Evolutionary conservation across 2,329 filamentous ascomycete species (phyloP), one percentile per base, ranked within the genome.

Genomic region (Sordariomycetes sp.): DNA sequence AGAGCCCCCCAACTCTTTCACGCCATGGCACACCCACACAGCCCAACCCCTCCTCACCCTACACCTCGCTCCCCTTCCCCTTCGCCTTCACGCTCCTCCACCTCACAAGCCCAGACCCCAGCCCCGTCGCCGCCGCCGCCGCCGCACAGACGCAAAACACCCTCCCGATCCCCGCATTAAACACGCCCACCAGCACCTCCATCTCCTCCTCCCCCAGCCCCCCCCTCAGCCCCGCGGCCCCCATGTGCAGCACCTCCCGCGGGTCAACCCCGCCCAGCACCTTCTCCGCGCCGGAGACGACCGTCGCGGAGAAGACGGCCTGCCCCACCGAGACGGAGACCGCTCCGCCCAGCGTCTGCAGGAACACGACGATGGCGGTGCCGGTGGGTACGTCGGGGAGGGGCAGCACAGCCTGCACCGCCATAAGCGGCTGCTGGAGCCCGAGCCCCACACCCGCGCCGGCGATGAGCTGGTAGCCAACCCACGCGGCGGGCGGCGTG

Each of bases 271-370:
- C 28, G 10, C 3, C 3, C 17, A n/a, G 51, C 12, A 52, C 15
- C 10, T n/a, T 13, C 24, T 0, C 73, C 77, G 42, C 55, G 39
- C 15, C 15, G 39, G 15, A 7, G 15, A 45, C 5, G 6, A 56
- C 39, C 24, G n/a, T 6, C 3, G 15, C 15, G 17, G 45, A 51
- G 59, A 82, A 78, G 17, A 81, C 70, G 57, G 73, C 74, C 60
- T 81, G 72, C 1, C 69, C 78, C 25, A 79, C 70, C 3, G 73
- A 73, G 32, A 82, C 71, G 59, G 81, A 81, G 1, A 82, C 64
- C 6, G 73, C 67, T 5, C 72, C 72, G 28, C 71, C 73, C 0
- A 77, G 63, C 0, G 69, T 70, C 62, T 76, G 73, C 17, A 65
- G 58, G 60, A 80, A 78, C 48, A 79, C 69, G 39, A 76, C 69